A percentile compares a stretch with the other conserved stretches of the same genome.
Conservation (phyloP, 192 early-diverging fungal genomes). For the Coemansia sp. region DNA sequence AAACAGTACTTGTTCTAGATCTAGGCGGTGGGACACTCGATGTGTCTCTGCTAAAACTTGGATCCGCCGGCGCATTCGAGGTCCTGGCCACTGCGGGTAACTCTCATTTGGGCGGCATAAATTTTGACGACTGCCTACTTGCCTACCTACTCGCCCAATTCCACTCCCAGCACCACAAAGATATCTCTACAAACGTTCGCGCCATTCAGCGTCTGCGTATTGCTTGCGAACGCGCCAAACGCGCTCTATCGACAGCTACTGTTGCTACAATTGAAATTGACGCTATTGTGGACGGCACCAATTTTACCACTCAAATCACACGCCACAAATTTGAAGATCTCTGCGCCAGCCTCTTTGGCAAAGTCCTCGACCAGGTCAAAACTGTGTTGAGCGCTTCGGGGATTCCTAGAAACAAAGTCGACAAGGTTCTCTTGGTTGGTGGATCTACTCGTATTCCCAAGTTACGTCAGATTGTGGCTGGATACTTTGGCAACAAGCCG, state of each 20-base stretch:
- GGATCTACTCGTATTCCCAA: constrained; percentile 99
- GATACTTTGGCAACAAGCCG: constrained; percentile 99
- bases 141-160: constrained; percentile 92
- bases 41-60: constrained; percentile 95
- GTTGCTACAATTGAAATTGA: constrained; percentile 95
- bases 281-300: constrained; percentile 94
- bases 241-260: constrained; percentile 90
- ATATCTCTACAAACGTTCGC: constrained; percentile 86
- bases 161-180: constrained; percentile 91
- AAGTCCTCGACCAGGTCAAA: constrained; percentile 93
- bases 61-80: constrained; percentile 87
- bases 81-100: constrained; percentile 99
- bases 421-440: constrained; percentile 96
- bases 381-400: constrained; percentile 94
- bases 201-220: constrained; percentile 96
- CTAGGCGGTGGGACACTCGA: constrained; percentile 98
- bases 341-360: constrained; percentile 92
- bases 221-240: constrained; percentile 97
- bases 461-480: constrained; percentile 95
- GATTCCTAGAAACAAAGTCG: constrained; percentile 85
- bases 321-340: constrained; percentile 99
- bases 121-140: constrained; percentile 99
- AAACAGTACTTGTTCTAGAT: constrained; percentile 96
- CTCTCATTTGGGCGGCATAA: constrained; percentile 97
- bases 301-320: constrained; percentile 97